Percentiles rank a stretch among this genome's conserved stretches.
These are phyloP conservation scores for Blastocystis hominis DNA, from an alignment of 352 stramenopile genomes.

Conservation along the genomic window DNA sequence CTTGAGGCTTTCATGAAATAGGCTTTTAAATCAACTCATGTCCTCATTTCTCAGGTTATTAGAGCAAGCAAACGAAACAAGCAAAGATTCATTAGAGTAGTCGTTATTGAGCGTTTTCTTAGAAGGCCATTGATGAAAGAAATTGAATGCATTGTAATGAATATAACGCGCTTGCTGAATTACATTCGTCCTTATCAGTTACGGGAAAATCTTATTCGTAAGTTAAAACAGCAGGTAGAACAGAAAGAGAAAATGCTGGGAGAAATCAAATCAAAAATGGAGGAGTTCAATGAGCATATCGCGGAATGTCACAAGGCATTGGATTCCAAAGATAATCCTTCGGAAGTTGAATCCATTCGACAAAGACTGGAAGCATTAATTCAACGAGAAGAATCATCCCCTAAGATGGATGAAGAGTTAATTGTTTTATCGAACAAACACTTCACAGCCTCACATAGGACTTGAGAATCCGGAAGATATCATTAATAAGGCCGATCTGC, in stretches of 20 bases:
- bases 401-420: neutral
- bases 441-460: neutral
- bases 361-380: neutral
- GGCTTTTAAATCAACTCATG: conserved; percentile 36
- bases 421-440: conserved; percentile 48
- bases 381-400: neutral
- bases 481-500: conserved; percentile 42
- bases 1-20: neutral
- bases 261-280: neutral
- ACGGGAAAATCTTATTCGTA: conserved; percentile 19
- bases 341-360: neutral
- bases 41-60: neutral
- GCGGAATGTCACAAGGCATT: neutral
- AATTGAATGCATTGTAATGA: neutral
- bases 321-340: neutral
- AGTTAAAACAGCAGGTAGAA: conserved; percentile 8
- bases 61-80: neutral
- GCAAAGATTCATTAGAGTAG: neutral
- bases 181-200: conserved; percentile 24
- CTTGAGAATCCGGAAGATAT: conserved; percentile 39
- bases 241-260: neutral
- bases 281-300: neutral
- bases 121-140: neutral
- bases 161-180: conserved; percentile 29
- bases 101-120: neutral